Evolutionary conservation across 495 filamentous ascomycete species (phyloP).

Genomic region (Neurospora discreta): DNA sequence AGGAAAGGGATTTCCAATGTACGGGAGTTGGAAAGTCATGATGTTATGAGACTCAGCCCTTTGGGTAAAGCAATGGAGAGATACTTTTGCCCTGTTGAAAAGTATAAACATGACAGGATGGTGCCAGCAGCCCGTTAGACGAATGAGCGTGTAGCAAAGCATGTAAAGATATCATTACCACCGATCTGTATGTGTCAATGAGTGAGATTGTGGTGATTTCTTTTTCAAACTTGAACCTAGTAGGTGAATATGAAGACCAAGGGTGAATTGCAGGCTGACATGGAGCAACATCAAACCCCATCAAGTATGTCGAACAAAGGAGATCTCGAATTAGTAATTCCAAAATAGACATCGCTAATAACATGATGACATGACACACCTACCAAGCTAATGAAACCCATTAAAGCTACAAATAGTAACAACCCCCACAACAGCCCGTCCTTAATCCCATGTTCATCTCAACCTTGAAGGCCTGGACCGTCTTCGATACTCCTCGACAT

Average conservation of each 20-base stretch:
- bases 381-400: background rate
- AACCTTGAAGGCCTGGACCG: background rate
- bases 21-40: background rate
- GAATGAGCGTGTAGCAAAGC: background rate
- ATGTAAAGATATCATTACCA: background rate
- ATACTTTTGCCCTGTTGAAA: background rate
- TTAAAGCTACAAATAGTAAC: background rate
- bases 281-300: background rate
- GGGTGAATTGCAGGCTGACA: too few relatives aligned
- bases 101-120: background rate
- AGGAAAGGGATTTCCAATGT: background rate
- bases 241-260: background rate
- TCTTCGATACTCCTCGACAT: background rate
- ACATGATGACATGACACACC: background rate
- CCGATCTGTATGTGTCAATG: background rate
- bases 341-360: background rate
- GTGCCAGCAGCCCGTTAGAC: background rate
- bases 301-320: background rate
- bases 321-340: background rate
- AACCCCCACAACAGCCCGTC: background rate
- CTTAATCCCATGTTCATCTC: background rate
- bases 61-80: background rate
- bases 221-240: background rate
- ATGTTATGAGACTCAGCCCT: background rate
- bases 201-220: background rate